Evolutionary conservation across 1,284 basidiomycete genomes (phyloP).

Genomic region (Ustilago bromivora): DNA sequence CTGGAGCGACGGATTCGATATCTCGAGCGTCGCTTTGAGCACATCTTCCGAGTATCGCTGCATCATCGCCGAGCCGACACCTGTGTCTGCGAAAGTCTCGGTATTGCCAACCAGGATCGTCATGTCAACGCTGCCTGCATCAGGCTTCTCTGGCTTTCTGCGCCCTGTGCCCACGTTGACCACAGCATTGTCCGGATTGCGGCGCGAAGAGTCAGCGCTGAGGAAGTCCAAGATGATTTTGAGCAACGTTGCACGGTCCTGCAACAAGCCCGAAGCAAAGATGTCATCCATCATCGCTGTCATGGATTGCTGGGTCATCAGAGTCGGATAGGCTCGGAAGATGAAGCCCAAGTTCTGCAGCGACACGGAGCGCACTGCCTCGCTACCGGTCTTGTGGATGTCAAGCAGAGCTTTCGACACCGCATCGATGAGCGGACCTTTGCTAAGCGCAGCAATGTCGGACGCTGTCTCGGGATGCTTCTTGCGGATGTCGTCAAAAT

Average conservation of each 20-base stretch:
- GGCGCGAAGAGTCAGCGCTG: constrained; percentile 43
- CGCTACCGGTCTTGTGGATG: constrained; percentile 77
- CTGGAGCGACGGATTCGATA: constrained; percentile 75
- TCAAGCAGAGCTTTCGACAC: constrained; percentile 80
- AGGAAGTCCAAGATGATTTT: constrained; percentile 83
- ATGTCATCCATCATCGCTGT: constrained; percentile 88
- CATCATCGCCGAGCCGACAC: constrained; percentile 90
- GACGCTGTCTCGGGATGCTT: constrained; percentile 36
- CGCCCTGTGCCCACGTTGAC: constrained; percentile 35
- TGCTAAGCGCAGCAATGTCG: constrained; percentile 62
- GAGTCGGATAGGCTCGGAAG: constrained; percentile 88
- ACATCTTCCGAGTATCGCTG: constrained; percentile 90
- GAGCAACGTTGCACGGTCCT: constrained; percentile 80
- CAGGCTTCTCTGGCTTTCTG: constrained; percentile 67
- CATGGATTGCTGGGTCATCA: constrained; percentile 84
- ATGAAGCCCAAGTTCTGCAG: constrained; percentile 86
- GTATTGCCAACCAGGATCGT: constrained; percentile 91
- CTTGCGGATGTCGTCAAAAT: constrained; percentile 82
- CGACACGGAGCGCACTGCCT: constrained; percentile 76
- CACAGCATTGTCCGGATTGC: constrained; percentile 43
- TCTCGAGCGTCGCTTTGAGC: constrained; percentile 78
- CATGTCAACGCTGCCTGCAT: constrained; percentile 77
- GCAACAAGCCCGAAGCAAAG: constrained; percentile 79
- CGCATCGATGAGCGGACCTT: constrained; percentile 82
- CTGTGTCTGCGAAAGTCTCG: constrained; percentile 94